Evolutionary conservation across 495 filamentous ascomycete species (phyloP).

Genomic region (Podospora pseudopauciseta): DNA sequence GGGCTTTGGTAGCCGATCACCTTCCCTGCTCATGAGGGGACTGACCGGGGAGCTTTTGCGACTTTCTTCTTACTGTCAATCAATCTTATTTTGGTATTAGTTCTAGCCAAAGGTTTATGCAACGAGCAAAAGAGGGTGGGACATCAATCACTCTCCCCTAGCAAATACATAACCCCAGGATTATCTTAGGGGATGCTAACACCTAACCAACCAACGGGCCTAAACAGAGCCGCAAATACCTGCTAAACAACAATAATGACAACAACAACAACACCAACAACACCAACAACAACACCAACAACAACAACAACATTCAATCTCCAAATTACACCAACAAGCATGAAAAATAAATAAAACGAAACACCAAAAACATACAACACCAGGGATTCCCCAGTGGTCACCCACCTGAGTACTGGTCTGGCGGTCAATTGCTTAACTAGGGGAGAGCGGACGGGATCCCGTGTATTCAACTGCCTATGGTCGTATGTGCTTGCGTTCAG

Average conservation of each 20-base stretch:
- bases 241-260: too few relatives aligned
- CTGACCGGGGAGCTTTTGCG: background rate
- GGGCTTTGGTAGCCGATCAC: too few relatives aligned
- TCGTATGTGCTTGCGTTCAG: background rate
- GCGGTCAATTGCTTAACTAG: conserved; percentile 32
- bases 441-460: conserved; percentile 53
- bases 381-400: conserved; percentile 5
- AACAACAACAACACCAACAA: too few relatives aligned
- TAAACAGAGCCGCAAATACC: background rate
- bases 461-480: conserved; percentile 11
- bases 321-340: too few relatives aligned
- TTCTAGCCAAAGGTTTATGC: background rate
- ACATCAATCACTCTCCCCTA: background rate
- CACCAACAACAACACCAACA: too few relatives aligned
- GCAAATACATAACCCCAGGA: background rate
- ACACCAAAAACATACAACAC: background rate
- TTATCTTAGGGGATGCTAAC: background rate
- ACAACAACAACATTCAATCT: too few relatives aligned
- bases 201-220: background rate
- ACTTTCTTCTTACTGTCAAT: background rate
- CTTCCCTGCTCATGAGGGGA: too few relatives aligned
- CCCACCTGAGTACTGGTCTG: conserved; percentile 4
- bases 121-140: background rate
- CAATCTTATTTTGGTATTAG: background rate
- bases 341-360: background rate